phyloP scores from a whole-genome alignment of 2,329 filamentous ascomycete genomes.

The Fusarium verrucosum region DNA sequence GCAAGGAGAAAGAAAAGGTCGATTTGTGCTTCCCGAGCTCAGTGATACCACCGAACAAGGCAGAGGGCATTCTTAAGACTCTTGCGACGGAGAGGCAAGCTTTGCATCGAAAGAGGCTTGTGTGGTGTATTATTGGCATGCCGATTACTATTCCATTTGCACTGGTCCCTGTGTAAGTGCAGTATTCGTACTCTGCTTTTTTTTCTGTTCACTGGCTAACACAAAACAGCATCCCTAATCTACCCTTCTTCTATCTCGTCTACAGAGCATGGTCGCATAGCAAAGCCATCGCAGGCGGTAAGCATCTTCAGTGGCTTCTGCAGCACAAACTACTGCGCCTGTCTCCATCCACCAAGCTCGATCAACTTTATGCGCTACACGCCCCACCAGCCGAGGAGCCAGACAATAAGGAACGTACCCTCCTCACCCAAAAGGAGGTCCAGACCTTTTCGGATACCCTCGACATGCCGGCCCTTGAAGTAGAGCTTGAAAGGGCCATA shows the following conservation, averaged over 20 bases:
- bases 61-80: conserved; percentile 71
- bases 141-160: conserved; percentile 85
- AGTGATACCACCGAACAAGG: conserved; percentile 70
- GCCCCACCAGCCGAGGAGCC: conserved; percentile 36
- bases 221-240: conserved; percentile 77
- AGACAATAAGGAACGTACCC: conserved; percentile 47
- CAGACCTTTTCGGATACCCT: conserved; percentile 68
- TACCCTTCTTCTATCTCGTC: conserved; percentile 95
- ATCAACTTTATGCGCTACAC: conserved; percentile 74
- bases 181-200: background rate
- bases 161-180: conserved; percentile 81
- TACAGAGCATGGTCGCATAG: conserved; percentile 95
- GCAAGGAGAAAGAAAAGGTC: conserved; percentile 71
- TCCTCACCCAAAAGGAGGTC: conserved; percentile 63
- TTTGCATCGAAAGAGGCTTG: conserved; percentile 78
- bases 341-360: conserved; percentile 73
- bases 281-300: conserved; percentile 84
- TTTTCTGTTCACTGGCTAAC: background rate
- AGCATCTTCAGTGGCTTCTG: conserved; percentile 83
- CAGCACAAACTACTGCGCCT: conserved; percentile 75
- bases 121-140: conserved; percentile 84
- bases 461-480: conserved; percentile 73
- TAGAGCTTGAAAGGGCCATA: conserved; percentile 79
- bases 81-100: conserved; percentile 83
- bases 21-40: conserved; percentile 80